A percentile compares a stretch with the other conserved stretches of the same genome.
Evolutionary conservation across 2,329 filamentous ascomycete species (phyloP).

Genomic region (Fusarium sp.): DNA sequence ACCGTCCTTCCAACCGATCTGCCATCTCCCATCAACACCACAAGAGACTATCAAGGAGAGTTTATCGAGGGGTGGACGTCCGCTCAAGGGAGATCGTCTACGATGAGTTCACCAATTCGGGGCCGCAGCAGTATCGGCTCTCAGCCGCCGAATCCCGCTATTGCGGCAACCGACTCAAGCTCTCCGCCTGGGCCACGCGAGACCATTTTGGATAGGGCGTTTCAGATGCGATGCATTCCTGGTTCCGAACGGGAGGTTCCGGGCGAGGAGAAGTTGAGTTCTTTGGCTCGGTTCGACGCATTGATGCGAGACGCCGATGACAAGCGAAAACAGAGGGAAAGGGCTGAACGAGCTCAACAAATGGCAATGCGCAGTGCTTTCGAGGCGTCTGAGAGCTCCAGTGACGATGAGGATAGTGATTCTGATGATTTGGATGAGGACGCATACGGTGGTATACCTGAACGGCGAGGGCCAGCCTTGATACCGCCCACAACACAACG

Average conservation of each 20-base stretch:
- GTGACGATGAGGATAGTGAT: slow-evolving; percentile 53
- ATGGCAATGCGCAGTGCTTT: slow-evolving; percentile 60
- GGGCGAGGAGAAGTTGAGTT: slow-evolving; percentile 72
- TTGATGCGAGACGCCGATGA: slow-evolving; percentile 71
- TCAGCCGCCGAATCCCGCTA: slow-evolving; percentile 53
- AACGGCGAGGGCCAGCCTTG: slow-evolving; percentile 46
- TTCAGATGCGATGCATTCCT: slow-evolving; percentile 71
- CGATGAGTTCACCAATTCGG: slow-evolving; percentile 66
- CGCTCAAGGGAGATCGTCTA: slow-evolving; percentile 68
- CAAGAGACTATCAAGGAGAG: slow-evolving; percentile 65
- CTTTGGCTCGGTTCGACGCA: slow-evolving; percentile 72
- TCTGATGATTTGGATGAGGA: slow-evolving; percentile 56
- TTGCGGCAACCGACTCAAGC: slow-evolving; percentile 55
- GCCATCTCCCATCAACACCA: slow-evolving; percentile 65
- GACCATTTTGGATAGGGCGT: slow-evolving; percentile 74
- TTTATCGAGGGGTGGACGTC: slow-evolving; percentile 71
- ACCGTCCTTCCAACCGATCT: slow-evolving; percentile 64
- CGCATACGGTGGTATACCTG: slow-evolving; percentile 54
- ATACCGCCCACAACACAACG: slow-evolving; percentile 61
- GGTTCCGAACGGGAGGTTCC: slow-evolving; percentile 65
- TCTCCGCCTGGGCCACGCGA: slow-evolving; percentile 67
- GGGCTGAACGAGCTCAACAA: slow-evolving; percentile 49
- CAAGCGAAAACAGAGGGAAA: slow-evolving; percentile 56
- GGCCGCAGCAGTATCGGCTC: slow-evolving; percentile 67
- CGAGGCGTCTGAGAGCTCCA: slow-evolving; percentile 61